phyloP scores from a whole-genome alignment of 768 basidiomycete genomes.

The Lentinus brumalis region DNA sequence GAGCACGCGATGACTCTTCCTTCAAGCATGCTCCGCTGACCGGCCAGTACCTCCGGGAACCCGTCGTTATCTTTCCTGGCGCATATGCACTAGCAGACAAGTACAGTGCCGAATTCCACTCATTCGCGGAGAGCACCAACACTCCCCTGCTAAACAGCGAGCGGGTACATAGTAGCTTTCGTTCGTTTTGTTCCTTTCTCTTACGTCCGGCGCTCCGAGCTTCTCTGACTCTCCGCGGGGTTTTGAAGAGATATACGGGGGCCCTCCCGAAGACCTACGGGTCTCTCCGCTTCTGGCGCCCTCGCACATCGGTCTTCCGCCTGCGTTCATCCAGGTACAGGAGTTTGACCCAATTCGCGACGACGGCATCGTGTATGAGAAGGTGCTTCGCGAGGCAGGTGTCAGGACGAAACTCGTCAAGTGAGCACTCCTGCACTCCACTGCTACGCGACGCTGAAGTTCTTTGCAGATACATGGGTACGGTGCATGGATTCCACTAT shows the following conservation, averaged over 20 bases:
- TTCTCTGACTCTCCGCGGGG: too few relatives aligned
- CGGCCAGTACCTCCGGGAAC: slow-evolving; percentile 28
- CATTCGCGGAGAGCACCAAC: slow-evolving; percentile 25
- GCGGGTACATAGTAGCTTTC: background rate
- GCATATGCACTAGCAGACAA: slow-evolving; percentile 19
- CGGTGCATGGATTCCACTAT: slow-evolving; percentile 25
- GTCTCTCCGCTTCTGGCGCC: slow-evolving; percentile 25
- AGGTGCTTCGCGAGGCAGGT: slow-evolving; percentile 24
- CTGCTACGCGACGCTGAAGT: background rate
- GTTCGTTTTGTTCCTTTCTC: background rate
- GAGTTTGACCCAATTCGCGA: slow-evolving; percentile 32
- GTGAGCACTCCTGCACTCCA: slow-evolving; percentile 11
- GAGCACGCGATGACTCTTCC: slow-evolving; percentile 29
- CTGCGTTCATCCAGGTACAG: slow-evolving; percentile 28
- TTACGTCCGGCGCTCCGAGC: too few relatives aligned
- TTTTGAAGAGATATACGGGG: too few relatives aligned
- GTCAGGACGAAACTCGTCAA: slow-evolving; percentile 26
- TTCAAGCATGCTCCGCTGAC: slow-evolving; percentile 26
- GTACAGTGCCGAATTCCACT: slow-evolving; percentile 25
- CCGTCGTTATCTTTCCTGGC: slow-evolving; percentile 17
- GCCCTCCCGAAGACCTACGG: slow-evolving; percentile 9
- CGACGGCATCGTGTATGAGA: slow-evolving; percentile 32
- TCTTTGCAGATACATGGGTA: slow-evolving; percentile 27
- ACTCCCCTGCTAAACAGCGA: slow-evolving; percentile 11
- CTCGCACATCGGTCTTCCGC: slow-evolving; percentile 24